These are phyloP conservation scores for Suhomyces sp. DNA, from an alignment of 805 yeast species.

Conservation along the genomic window DNA sequence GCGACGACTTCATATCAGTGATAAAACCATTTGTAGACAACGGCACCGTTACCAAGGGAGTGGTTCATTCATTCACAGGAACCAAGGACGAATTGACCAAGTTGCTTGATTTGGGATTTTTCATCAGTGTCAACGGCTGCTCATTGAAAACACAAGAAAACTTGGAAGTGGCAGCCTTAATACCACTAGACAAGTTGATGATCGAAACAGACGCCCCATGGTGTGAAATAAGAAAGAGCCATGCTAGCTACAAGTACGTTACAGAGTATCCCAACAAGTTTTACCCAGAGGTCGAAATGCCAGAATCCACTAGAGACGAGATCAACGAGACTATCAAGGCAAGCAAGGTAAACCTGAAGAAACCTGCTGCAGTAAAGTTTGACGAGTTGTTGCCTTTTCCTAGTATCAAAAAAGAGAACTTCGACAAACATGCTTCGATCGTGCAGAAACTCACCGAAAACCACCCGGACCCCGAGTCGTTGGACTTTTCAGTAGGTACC, in stretches of 20 bases:
- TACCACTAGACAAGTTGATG: constrained; percentile 72
- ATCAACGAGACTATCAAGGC: neutral
- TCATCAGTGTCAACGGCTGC: constrained; percentile 88
- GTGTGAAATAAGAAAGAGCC: constrained; percentile 90
- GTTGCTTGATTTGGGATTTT: constrained; percentile 58
- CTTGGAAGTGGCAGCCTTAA: constrained; percentile 54
- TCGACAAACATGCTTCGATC: constrained; percentile 26
- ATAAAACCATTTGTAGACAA: constrained; percentile 58
- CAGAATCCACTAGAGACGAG: constrained; percentile 1
- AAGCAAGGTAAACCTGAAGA: neutral
- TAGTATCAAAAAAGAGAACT: constrained; percentile 63
- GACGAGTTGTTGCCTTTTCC: constrained; percentile 61
- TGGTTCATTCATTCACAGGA: constrained; percentile 96
- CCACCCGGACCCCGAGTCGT: constrained; percentile 6
- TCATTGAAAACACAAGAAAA: constrained; percentile 79
- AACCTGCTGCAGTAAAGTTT: constrained; percentile 19
- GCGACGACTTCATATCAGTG: constrained; percentile 69
- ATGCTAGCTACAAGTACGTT: constrained; percentile 63
- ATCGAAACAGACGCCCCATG: constrained; percentile 98
- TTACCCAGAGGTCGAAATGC: constrained; percentile 41
- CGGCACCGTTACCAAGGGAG: constrained; percentile 42
- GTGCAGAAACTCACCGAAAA: constrained; percentile 10
- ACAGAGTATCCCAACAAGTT: constrained; percentile 53
- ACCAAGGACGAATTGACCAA: constrained; percentile 57
- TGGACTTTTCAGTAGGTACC: constrained; percentile 18